Evolutionary conservation across 495 filamentous ascomycete species (phyloP).

Genomic region (Echria macrotheca): DNA sequence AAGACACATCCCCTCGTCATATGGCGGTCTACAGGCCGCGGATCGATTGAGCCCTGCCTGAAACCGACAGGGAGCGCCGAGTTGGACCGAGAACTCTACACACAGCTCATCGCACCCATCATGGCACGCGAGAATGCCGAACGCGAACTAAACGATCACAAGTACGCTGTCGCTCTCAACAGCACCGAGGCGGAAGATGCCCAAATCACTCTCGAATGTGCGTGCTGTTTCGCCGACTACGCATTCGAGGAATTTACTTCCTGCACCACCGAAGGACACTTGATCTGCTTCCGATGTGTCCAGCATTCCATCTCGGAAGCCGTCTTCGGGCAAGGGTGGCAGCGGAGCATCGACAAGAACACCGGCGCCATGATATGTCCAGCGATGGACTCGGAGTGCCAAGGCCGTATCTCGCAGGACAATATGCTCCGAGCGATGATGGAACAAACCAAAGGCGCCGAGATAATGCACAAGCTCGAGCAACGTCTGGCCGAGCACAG

Average conservation of each 20-base stretch:
- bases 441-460: slow-evolving; percentile 59
- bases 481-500: slow-evolving; percentile 67
- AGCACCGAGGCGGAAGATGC: slow-evolving; percentile 65
- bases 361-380: slow-evolving; percentile 73
- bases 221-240: slow-evolving; percentile 76
- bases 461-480: slow-evolving; percentile 66
- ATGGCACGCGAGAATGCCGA: slow-evolving; percentile 46
- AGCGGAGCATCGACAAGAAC: slow-evolving; percentile 65
- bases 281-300: slow-evolving; percentile 83
- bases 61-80: slow-evolving; percentile 70
- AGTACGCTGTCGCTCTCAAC: slow-evolving; percentile 63
- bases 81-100: slow-evolving; percentile 72
- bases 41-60: slow-evolving; percentile 50
- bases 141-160: slow-evolving; percentile 57
- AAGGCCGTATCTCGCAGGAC: slow-evolving; percentile 61
- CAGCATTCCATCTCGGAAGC: slow-evolving; percentile 73
- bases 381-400: slow-evolving; percentile 66
- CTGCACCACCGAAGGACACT: slow-evolving; percentile 67
- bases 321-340: slow-evolving; percentile 89
- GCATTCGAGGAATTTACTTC: slow-evolving; percentile 77
- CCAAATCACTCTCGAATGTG: slow-evolving; percentile 75
- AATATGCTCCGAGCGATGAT: slow-evolving; percentile 67
- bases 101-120: slow-evolving; percentile 61
- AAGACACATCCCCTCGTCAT: slow-evolving; percentile 53
- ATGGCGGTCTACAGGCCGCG: slow-evolving; percentile 53